Evolutionary conservation across 495 filamentous ascomycete species (phyloP), one percentile per base, ranked within the genome.

Genomic region (Apodospora peruviana): DNA sequence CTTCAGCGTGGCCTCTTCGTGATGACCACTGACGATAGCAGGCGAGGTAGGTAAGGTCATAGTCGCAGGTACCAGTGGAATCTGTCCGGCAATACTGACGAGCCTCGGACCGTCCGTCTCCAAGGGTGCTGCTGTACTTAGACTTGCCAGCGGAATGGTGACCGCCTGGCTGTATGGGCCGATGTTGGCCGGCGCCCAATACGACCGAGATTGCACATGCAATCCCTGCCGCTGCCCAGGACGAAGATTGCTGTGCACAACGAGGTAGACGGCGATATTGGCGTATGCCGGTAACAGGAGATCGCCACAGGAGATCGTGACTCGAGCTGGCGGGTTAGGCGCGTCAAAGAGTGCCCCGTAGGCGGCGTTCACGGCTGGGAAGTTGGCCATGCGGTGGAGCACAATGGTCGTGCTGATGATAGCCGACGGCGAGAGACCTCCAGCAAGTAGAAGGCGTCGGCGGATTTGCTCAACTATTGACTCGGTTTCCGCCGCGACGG

Each of bases 171-270:
- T 94, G 64, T 99, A 99, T 0, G 94, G 93, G 0, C 93, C 93
- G 45, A 99, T 99, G 55, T 97, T 97, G 7, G 94, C 91, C 0
- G 93, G 93, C 1, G 93, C 94, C 93, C 93, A 99, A 75, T 97
- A 96, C 3, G 87, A 93, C 21, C 87, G 77, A 14, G 86, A 90
- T 61, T 97, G 94, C 3, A 99, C 90, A 64, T 99, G 93, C 1
- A 99, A 76, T 2, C 83, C 83, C 10, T 75, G 74, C 43, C 67
- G 70, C 55, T 64, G 66, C 29, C 40, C 49, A 12, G 45, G 50
- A 11, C 52, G 39, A 9, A 58, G 51, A 12, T 41, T 45, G n/a
- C 45, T 43, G 16, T 60, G 57, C 16, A 71, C 56, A 21, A 64
- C 65, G 7, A 76, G 62, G 44, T 71, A 68, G 35, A 78, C 61